These are phyloP conservation scores for Apostasia shenzhenica DNA, from an alignment of 106 monocot species.

Conservation along the genomic window DNA sequence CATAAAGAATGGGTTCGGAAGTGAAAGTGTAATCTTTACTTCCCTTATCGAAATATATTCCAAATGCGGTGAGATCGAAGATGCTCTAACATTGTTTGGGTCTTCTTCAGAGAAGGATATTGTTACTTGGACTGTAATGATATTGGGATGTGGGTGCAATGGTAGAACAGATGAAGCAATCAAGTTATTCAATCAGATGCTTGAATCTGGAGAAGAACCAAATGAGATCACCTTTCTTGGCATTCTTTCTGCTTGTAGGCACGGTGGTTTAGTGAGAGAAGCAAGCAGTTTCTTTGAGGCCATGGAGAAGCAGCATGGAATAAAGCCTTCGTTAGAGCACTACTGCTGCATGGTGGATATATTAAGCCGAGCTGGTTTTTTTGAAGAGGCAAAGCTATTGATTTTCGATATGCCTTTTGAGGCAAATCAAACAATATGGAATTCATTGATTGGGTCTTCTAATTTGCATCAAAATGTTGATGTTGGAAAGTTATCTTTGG, in stretches of 20 bases:
- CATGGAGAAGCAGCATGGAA: constrained; percentile 24
- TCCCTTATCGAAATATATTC: constrained; percentile 72
- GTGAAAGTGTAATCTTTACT: constrained; percentile 27
- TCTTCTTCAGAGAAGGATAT: constrained; percentile 21
- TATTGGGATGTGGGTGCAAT: constrained; percentile 58
- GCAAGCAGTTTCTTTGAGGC: constrained; percentile 33
- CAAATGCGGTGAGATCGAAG: constrained; percentile 59
- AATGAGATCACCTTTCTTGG: constrained; percentile 61
- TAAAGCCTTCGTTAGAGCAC: constrained; percentile 48
- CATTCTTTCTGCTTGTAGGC: constrained; percentile 70
- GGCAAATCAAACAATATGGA: constrained; percentile 30
- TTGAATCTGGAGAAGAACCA: constrained; percentile 33
- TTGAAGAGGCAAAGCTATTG: constrained; percentile 38
- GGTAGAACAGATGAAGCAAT: constrained; percentile 55
- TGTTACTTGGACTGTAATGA: constrained; percentile 56
- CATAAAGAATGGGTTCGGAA: constrained; percentile 36
- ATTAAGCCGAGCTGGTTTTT: constrained; percentile 35
- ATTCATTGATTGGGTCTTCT: constrained; percentile 28
- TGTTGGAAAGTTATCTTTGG: constrained; percentile 7
- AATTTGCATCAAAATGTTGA: constrained; percentile 13
- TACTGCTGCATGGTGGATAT: constrained; percentile 64
- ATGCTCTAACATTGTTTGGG: constrained; percentile 30
- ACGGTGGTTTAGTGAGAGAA: constrained; percentile 51
- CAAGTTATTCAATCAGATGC: constrained; percentile 41
- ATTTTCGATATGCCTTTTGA: constrained; percentile 32